Conservation (phyloP, 2,329 filamentous ascomycete species). For the Cladosporium sp. region DNA sequence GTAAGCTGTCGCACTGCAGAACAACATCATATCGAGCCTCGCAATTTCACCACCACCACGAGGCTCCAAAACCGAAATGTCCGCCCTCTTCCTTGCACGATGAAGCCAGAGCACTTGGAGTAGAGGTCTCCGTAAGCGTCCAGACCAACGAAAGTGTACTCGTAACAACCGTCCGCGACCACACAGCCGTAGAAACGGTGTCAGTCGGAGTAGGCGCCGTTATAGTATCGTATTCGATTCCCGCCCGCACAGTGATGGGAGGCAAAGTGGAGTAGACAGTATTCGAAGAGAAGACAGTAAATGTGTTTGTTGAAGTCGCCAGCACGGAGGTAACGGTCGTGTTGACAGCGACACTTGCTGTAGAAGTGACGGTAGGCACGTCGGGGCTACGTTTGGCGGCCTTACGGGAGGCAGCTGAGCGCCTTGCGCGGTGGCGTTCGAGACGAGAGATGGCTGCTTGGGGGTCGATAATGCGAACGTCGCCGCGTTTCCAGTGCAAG, state of each 20-base stretch:
- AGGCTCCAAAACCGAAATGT: conserved; percentile 28
- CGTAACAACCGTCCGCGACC: conserved; percentile 36
- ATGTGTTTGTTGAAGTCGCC: conserved; percentile 13
- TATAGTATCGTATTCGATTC: conserved; percentile 37
- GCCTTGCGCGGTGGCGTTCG: conserved; percentile 18
- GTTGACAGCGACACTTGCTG: conserved; percentile 34
- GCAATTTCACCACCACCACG: neutral
- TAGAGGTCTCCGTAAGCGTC: conserved; percentile 40
- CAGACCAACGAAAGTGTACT: conserved; percentile 37
- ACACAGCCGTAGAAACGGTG: conserved; percentile 33
- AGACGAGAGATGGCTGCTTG: neutral
- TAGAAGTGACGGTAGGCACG: conserved; percentile 39
- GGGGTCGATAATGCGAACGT: neutral
- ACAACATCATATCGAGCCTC: neutral
- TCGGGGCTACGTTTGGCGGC: conserved; percentile 40
- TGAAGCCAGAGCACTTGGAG: conserved; percentile 39
- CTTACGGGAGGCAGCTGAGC: neutral
- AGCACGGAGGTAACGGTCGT: conserved; percentile 33
- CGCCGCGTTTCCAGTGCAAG: conserved; percentile 30
- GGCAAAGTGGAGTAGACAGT: conserved; percentile 35
- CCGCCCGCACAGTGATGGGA: conserved; percentile 41
- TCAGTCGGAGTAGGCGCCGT: conserved; percentile 43
- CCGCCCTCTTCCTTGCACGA: conserved; percentile 41
- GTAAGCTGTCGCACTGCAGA: neutral
- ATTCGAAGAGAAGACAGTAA: conserved; percentile 21